Base-by-base conservation (phyloP, 257 asterid species). In the Nicotiana obtusifolia region DNA sequence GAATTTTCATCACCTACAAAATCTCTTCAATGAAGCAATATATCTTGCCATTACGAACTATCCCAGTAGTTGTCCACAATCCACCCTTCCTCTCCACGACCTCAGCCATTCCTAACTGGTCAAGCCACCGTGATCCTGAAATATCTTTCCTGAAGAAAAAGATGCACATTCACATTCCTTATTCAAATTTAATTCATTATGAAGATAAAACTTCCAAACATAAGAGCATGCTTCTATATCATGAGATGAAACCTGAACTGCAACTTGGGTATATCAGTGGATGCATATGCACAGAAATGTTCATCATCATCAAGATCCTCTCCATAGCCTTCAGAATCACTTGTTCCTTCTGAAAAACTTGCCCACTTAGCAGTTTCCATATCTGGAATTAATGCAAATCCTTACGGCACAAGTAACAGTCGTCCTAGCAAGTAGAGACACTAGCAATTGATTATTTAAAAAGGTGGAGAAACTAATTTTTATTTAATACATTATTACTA, bases 51-150 rank as follows among this genome's bases (percentile, higher is more conserved):
- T 85, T 80, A 77, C 93, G 93, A 87, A 82, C 82, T 30, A 92
- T 90, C 76, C 99, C 98, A 54, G 96, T 93, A 35, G 97, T 89
- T 41, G 86, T 90, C 98, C 98, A 95, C 87, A 91, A 76, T 84
- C 85, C 87, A 24, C 99, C 98, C 89, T 84, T 92, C 73, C 81
- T 90, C 86, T 89, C 92, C 78, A 91, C 82, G 82, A 95, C 86
- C 84, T 90, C 94, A 54, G 95, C 97, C 95, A 93, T 85, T 82
- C 87, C 89, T 84, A 92, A 62, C 61, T 89, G 90, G 76, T 88
- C 91, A 30, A 87, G 89, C 99, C 98, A 95, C 78, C 61, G 88
- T 16, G 89, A 94, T 83, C 82, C 87, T 33, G 94, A 95, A 20
- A 83, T 81, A 67, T 89, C 91, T 84, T 88, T 90, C 93, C 97